Evolutionary conservation across 2,329 filamentous ascomycete genomes (phyloP), one percentile per base, ranked within the genome.

Genomic region (Sporothrix brasiliensis): DNA sequence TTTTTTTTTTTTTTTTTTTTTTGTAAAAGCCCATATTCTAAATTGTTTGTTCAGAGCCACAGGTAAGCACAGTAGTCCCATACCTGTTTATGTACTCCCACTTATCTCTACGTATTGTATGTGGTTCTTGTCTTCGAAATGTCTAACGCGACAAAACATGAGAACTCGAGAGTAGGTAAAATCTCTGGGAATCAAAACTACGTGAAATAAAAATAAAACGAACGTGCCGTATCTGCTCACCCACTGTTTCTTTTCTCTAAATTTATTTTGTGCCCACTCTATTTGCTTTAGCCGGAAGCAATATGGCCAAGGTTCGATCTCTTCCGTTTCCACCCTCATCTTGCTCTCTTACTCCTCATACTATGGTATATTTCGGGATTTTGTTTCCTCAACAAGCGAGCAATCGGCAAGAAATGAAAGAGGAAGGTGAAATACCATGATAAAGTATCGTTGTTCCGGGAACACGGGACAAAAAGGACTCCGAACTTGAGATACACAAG

Each of bases 391-490:
- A 9, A n/a, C 19, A 24, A 39, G 27, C 34, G n/a, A 34, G 30
- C 4, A 10, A 44, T 24, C 56, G n/a, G 41, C 41, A 63, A 19
- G n/a, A 47, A 30, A 49, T 49, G 24, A 24, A 63, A n/a, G 27
- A 5, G 13, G 19, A 19, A 34, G 7, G 34, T 9, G 34, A 58
- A 34, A 34, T 44, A 39, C n/a, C 56, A 61, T 44, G n/a, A 24
- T 61, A 6, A 11, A 61, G n/a, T 44, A 9, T 61, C 34, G n/a
- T 24, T 11, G 60, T 63, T 30, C 60, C 7, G 41, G 60, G 60
- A 63, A 63, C 60, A 24, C 60, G 60, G 60, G 21, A 41, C 24
- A 30, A 63, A 41, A 63, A 49, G 16, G 21, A 49, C 24, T 50
- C 44, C 44, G 44, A 49, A 21, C n/a, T 16, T 5, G 34, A 9